Evolutionary conservation across 345 rosid genomes (phyloP), one percentile per base, ranked within the genome.

Genomic region (Hypericum perforatum): DNA sequence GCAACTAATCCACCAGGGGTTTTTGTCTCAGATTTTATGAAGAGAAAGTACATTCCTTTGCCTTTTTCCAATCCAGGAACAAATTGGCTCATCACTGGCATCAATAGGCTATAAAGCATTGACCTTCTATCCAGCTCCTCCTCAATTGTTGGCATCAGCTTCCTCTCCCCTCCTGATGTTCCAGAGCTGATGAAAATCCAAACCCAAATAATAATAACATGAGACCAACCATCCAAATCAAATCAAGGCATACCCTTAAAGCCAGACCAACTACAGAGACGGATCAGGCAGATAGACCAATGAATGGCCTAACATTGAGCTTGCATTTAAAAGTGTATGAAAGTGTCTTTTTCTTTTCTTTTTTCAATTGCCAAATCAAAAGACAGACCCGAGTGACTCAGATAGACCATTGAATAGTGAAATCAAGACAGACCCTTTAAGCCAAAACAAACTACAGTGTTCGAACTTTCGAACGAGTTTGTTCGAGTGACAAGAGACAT

Each of bases 151-250:
- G 83, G 83, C 83, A 78, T 78, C 80, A 78, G 10, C 58, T 78
- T 78, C 57, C 83, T 75, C 54, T 78, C 80, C n/a, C 80, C 83
- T 37, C 88, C 98, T 43, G 98, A 91, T 11, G 98, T 91, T 37
- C 98, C 98, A 6, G 98, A 87, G 72, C 98, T 91, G 53, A 22
- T 22, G 32, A 22, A 22, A 22, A 22, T 22, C 32, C 32, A 22
- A 22, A 22, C 32, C 32, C 32, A 22, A 22, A 22, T 22, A 1
- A 22, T 4, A 22, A 22, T n/a, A n/a, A n/a, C n/a, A n/a, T n/a
- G n/a, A n/a, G n/a, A n/a, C n/a, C n/a, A n/a, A n/a, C n/a, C n/a
- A n/a, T n/a, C n/a, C n/a, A n/a, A n/a, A n/a, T n/a, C n/a, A n/a
- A n/a, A n/a, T n/a, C n/a, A n/a, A n/a, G n/a, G n/a, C n/a, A n/a